phyloP scores from a whole-genome alignment of 2,329 filamentous ascomycete species.

The Erysiphe pulchra region DNA sequence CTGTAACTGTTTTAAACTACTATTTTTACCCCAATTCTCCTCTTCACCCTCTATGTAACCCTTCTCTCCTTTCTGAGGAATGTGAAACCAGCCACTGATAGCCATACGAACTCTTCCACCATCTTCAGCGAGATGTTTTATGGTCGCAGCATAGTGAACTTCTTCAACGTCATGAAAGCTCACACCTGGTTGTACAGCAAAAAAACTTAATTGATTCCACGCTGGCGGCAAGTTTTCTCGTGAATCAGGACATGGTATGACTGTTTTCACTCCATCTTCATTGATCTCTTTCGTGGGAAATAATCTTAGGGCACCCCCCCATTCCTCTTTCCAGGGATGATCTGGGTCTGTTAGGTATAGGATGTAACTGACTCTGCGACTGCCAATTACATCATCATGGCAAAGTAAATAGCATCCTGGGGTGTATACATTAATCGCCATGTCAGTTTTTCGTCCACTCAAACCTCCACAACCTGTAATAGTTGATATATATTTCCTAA shows the following conservation, averaged over 20 bases:
- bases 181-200: slow-evolving; percentile 91
- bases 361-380: slow-evolving; percentile 84
- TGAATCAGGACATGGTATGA: slow-evolving; percentile 55
- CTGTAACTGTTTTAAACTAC: slow-evolving; percentile 77
- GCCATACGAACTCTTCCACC: slow-evolving; percentile 77
- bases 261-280: slow-evolving; percentile 47
- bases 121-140: slow-evolving; percentile 35
- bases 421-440: slow-evolving; percentile 97
- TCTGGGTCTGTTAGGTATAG: slow-evolving; percentile 88
- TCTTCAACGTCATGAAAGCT: slow-evolving; percentile 98
- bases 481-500: slow-evolving; percentile 66
- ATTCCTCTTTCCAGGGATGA: slow-evolving; percentile 65
- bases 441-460: slow-evolving; percentile 86
- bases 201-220: slow-evolving; percentile 96
- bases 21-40: slow-evolving; percentile 68
- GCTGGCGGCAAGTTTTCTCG: slow-evolving; percentile 71
- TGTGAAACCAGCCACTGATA: slow-evolving; percentile 97
- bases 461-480: slow-evolving; percentile 71
- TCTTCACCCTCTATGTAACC: slow-evolving; percentile 75
- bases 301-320: slow-evolving; percentile 76
- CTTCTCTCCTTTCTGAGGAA: slow-evolving; percentile 81
- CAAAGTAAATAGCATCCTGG: slow-evolving; percentile 87
- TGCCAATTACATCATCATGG: slow-evolving; percentile 98
- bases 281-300: slow-evolving; percentile 45
- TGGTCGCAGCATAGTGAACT: slow-evolving; percentile 49